Base-by-base conservation (phyloP, 805 yeast genomes). In the Pichia membranifaciens region DNA sequence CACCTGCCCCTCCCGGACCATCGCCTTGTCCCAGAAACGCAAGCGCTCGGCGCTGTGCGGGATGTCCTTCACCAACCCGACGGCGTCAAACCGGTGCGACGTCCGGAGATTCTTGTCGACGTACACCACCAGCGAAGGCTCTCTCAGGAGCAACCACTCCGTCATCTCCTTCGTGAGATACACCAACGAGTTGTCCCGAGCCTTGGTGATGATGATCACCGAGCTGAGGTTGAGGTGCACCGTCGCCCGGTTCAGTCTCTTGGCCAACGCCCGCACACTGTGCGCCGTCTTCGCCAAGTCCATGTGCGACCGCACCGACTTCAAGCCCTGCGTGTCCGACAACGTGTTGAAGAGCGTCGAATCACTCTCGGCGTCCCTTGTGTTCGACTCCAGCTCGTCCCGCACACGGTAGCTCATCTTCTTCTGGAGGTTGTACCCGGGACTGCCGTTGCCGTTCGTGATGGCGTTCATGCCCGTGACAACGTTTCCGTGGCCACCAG, bases 161-260 rank as follows among this genome's bases (percentile, higher is more conserved):
- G 87, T 82, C 54, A 89, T 70, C 57, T 86, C 93, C 48, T 91
- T 72, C 0, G 96, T 86, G 40, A 87, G 68, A 57, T 78, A 81
- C 6, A 85, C 79, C 44, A 89, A 67, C 6, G 88, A 81, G 55
- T 84, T 82, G 61, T 89, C 96, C 46, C 95, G 73, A 1, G 95
- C 93, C 63, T 88, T 88, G n/a, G 96, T 88, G 17, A 89, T 89
- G 13, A 88, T 78, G 79, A 88, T 74, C 17, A 88, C 78, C 16
- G 86, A 79, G 39, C 75, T 74, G 17, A 85, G 81, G 47, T 83
- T 82, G 18, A 88, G 64, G 55, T 81, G 81, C 23, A 88, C 80
- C 4, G 85, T 82, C 3, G 90, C 86, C 54, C 79, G 78, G 45
- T 80, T 73, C 34, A 86, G 66, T 61, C 83, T 83, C 52, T 80